Evolutionary conservation across 805 yeast species (phyloP).

Genomic region (Phaffomyces antillensis): DNA sequence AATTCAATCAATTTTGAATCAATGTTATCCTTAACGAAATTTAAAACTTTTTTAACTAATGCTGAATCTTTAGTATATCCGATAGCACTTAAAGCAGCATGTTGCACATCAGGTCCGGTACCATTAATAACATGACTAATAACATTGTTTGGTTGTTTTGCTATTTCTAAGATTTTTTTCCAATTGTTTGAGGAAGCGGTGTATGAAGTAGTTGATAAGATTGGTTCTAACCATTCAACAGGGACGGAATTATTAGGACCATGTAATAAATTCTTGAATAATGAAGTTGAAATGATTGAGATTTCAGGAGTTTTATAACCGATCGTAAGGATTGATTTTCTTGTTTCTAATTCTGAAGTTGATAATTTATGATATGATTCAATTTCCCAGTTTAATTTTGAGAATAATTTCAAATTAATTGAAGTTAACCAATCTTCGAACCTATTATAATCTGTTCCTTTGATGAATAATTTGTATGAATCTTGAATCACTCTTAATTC

Average conservation of each 20-base stretch:
- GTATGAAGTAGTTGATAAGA: slow-evolving; percentile 35
- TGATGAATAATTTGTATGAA: slow-evolving; percentile 13
- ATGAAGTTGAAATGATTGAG: slow-evolving; percentile 27
- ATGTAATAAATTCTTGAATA: slow-evolving; percentile 43
- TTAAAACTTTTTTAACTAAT: slow-evolving; percentile 45
- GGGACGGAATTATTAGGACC: slow-evolving; percentile 51
- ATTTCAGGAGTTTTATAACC: slow-evolving; percentile 23
- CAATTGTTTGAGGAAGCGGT: slow-evolving; percentile 40
- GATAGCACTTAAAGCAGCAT: slow-evolving; percentile 47
- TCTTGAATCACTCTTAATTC: slow-evolving; percentile 20
- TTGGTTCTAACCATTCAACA: slow-evolving; percentile 37
- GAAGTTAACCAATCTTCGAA: slow-evolving; percentile 12
- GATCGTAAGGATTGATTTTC: slow-evolving; percentile 37
- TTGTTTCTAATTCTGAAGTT: slow-evolving; percentile 34
- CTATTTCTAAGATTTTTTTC: slow-evolving; percentile 50
- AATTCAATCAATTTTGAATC: slow-evolving; percentile 49
- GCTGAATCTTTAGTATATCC: slow-evolving; percentile 41
- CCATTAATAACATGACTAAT: slow-evolving; percentile 26
- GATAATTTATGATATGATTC: slow-evolving; percentile 30
- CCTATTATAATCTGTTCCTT: background rate
- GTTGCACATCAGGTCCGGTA: slow-evolving; percentile 36
- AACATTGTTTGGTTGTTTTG: slow-evolving; percentile 42
- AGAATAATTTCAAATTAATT: slow-evolving; percentile 16
- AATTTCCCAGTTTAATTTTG: slow-evolving; percentile 33
- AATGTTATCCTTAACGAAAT: slow-evolving; percentile 49